Evolutionary conservation across 768 basidiomycete species (phyloP).

Genomic region (Lactarius trivialis): DNA sequence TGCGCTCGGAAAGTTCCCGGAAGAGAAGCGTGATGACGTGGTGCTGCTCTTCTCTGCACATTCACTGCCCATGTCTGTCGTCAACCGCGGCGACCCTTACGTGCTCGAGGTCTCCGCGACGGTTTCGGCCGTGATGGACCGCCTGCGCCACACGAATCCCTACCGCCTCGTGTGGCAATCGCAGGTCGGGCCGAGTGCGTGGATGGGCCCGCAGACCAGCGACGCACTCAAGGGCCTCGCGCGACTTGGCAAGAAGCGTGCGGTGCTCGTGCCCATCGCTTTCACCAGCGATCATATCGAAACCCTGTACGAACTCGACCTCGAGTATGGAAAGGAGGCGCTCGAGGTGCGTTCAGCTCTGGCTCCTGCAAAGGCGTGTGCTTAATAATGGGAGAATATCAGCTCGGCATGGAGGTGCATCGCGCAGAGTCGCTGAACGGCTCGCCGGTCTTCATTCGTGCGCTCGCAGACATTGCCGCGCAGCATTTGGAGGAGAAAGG

Average conservation of each 20-base stretch:
- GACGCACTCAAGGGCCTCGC: constrained; percentile 87
- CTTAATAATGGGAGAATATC: constrained; percentile 12
- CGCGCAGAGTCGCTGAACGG: constrained; percentile 91
- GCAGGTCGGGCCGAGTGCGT: constrained; percentile 93
- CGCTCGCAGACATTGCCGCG: constrained; percentile 84
- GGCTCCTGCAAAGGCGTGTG: background rate
- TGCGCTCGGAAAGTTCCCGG: constrained; percentile 73
- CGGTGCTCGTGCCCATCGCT: constrained; percentile 87
- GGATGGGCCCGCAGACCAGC: constrained; percentile 96
- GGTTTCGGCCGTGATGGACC: constrained; percentile 89
- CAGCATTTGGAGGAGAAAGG: constrained; percentile 65
- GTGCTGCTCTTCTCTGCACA: constrained; percentile 95
- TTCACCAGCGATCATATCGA: constrained; percentile 99
- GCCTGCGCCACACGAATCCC: constrained; percentile 72
- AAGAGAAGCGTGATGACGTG: constrained; percentile 59
- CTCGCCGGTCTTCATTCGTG: constrained; percentile 92
- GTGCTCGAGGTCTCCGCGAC: constrained; percentile 91
- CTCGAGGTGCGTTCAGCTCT: constrained; percentile 58
- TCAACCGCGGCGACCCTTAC: constrained; percentile 98
- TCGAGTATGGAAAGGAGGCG: constrained; percentile 90
- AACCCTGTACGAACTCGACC: constrained; percentile 92
- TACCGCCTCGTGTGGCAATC: constrained; percentile 97
- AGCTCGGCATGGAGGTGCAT: constrained; percentile 89
- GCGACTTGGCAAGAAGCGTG: constrained; percentile 66
- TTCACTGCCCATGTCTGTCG: constrained; percentile 95